These are phyloP conservation scores for Colletotrichum noveboracense DNA, from an alignment of 2,329 filamentous ascomycete species.

Conservation along the genomic window DNA sequence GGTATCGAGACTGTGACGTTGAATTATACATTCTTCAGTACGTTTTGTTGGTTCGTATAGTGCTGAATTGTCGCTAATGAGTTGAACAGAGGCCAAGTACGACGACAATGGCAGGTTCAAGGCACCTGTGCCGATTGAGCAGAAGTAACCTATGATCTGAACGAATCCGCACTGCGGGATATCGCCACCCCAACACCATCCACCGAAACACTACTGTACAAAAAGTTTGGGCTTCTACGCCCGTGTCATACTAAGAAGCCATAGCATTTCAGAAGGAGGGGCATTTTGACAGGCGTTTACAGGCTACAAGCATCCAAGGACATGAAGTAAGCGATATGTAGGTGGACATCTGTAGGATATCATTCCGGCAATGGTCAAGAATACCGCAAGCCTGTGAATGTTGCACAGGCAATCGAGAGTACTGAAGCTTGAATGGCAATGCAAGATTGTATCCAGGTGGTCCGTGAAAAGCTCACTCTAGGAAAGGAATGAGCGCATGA, in stretches of 20 bases:
- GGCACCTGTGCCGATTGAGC: slow-evolving; percentile 32
- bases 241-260: neutral
- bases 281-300: slow-evolving; percentile 6
- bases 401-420: neutral
- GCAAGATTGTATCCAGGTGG: neutral
- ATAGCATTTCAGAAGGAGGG: neutral
- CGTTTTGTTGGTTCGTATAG: slow-evolving; percentile 41
- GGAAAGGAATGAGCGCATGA: neutral
- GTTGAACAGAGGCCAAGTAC: slow-evolving; percentile 46
- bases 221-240: neutral
- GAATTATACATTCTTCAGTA: slow-evolving; percentile 98
- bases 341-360: neutral
- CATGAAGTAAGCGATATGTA: neutral
- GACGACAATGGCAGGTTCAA: slow-evolving; percentile 51
- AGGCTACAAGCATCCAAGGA: neutral
- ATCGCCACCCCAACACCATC: neutral
- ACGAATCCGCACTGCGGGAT: neutral
- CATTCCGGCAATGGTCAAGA: neutral
- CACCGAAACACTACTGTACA: neutral
- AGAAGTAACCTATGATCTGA: neutral
- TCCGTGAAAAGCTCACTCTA: neutral
- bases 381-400: neutral
- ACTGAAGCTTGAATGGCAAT: neutral
- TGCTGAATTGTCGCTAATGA: neutral
- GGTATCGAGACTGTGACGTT: slow-evolving; percentile 94